Base-by-base conservation (phyloP, 2,329 filamentous ascomycete species). In the Aureobasidium melanogenum region DNA sequence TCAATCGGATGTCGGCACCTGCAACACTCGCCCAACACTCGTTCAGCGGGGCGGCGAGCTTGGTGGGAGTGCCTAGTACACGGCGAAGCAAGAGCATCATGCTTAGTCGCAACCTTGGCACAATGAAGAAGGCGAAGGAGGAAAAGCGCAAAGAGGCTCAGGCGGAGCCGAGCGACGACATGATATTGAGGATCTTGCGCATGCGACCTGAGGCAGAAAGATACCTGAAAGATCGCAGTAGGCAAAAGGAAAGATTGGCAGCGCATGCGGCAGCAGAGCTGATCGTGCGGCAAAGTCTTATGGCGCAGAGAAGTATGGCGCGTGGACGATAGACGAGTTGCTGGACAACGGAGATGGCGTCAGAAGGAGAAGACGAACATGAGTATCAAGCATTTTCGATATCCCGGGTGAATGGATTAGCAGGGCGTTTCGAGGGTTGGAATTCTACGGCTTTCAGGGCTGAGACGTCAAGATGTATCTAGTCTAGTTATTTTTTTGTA, bases 61-160 rank as follows among this genome's bases (percentile, higher is more conserved):
- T 88, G 82, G 70, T 87, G n/a, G 87, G 86, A 63, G 83, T 89
- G 76, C 75, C 76, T 5, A 68, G 66, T 39, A 75, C 75, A 1
- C 67, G 77, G 15, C 73, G 76, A 28, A 75, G 74, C 64, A 81
- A 80, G 69, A 78, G 75, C 66, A 95, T 99, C 74, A 91, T 99
- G 89, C 87, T 96, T 76, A 91, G 85, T 68, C 86, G 93, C 62
- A 99, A 97, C 72, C 77, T 99, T 59, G 94, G 94, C 48, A 97
- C 94, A 8, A 97, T 99, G 91, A 88, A 86, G 68, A 90, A 93
- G 71, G 91, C 89, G 43, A 97, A 97, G 75, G 91, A 96, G 73
- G 93, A 96, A 75, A 97, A 96, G 78, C 83, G 94, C 65, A 91
- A 92, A 68, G 93, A 97, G 72, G 91, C 91, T 1, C 94, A 99